Conservation (phyloP, 768 basidiomycete genomes). For the Auricularia auricula-judae region DNA sequence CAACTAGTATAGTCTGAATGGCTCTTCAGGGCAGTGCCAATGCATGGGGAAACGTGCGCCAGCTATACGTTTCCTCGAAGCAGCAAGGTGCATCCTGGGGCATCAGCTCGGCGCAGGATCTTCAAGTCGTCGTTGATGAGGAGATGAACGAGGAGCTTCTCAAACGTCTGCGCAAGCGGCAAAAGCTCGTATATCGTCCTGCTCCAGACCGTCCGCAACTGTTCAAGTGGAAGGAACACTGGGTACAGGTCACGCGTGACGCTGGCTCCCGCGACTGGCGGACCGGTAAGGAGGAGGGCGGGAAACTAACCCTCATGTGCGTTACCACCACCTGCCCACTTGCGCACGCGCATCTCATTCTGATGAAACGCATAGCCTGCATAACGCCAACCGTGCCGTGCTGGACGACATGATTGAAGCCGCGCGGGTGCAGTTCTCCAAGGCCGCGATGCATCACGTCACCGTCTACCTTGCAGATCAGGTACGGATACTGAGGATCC, state of each 20-base stretch:
- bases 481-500: constrained; percentile 15
- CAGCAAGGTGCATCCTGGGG: constrained; percentile 31
- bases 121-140: not conserved
- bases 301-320: not conserved
- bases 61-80: constrained; percentile 31
- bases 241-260: constrained; percentile 17
- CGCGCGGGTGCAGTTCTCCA: not conserved
- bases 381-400: not conserved
- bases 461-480: constrained; percentile 24
- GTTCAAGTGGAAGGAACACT: constrained; percentile 35
- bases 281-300: not conserved
- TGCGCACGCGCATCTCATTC: not conserved
- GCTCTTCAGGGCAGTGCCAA: constrained; percentile 8
- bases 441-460: not conserved
- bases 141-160: constrained; percentile 8
- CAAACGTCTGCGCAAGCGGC: constrained; percentile 8
- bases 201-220: constrained; percentile 29
- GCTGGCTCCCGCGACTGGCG: not conserved
- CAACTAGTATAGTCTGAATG: not conserved
- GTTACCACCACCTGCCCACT: not conserved
- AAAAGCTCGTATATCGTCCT: constrained; percentile 32
- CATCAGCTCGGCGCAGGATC: constrained; percentile 9
- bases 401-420: constrained; percentile 1
- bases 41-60: constrained; percentile 30
- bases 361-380: not conserved